Base-by-base conservation (phyloP, 352 stramenopile species). In the Globisporangium uncinulatum region DNA sequence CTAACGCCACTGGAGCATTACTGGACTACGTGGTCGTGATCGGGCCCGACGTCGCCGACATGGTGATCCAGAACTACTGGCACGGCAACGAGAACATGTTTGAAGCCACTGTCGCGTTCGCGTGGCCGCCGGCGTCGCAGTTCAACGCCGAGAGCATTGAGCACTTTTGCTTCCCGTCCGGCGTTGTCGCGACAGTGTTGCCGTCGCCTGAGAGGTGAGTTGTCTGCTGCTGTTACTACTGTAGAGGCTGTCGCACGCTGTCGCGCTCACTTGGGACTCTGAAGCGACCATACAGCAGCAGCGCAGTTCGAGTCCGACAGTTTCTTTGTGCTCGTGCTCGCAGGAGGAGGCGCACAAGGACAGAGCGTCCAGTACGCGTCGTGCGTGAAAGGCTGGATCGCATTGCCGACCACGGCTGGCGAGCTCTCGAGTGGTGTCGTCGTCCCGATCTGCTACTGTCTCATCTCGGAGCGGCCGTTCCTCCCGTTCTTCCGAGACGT, bases 141-240 rank as follows among this genome's bases (percentile, higher is more conserved):
- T 87, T 87, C 47, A 74, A 73, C 29, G 79, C 75, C 1, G 75
- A 87, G 53, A 83, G 77, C 55, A 79, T 89, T 32, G 79, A 89
- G 53, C 77, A 87, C 51, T 89, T 89, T 51, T 89, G 79, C 42
- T 89, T 89, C 56, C 79, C 79, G 31, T 53, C 59, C 0, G 79
- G 57, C 15, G 75, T 20, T 19, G 19, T 19, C 1, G 49, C 19
- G 20, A 21, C 17, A 21, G 31, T 17, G 15, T 14, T 14, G 45
- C 9, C 21, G 1, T 17, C 7, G 8, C n/a, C 9, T 5, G 7
- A 8, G 19, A 54, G 31, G 49, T 54, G 43, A 48, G 43, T 44
- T n/a, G 31, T 34, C 34, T 54, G 29, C n/a, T 49, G 44, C 20
- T 19, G 4, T 29, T 32, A 4, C 19, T 29, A 17, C 14, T 43